phyloP scores from a whole-genome alignment of 305 asterid species.

The Fraxinus dipetala region DNA sequence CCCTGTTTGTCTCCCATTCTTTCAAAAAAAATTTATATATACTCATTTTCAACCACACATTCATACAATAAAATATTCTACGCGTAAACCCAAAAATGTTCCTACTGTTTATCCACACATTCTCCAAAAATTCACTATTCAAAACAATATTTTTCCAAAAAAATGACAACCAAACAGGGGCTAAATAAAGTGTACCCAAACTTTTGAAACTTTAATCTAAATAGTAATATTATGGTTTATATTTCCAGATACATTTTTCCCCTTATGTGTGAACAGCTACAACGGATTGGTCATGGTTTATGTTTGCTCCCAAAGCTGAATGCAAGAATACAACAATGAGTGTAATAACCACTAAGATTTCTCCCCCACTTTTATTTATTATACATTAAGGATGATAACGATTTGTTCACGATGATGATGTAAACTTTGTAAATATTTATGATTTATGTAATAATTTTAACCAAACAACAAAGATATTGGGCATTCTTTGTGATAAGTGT shows the following conservation, averaged over 20 bases:
- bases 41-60: no score
- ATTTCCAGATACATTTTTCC: neutral
- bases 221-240: neutral
- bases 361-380: neutral
- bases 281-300: neutral
- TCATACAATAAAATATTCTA: no score
- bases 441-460: neutral
- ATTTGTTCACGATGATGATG: neutral
- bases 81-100: no score
- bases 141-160: no score
- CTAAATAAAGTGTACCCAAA: neutral
- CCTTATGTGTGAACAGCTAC: neutral
- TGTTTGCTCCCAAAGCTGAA: neutral
- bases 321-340: neutral
- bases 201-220: neutral
- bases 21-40: no score
- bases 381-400: neutral
- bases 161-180: no score
- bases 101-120: no score
- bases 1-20: no score
- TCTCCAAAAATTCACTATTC: no score
- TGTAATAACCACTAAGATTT: neutral
- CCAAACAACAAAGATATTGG: neutral
- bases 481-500: neutral
- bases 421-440: constrained; percentile 5